Evolutionary conservation across 2,329 filamentous ascomycete species (phyloP).

Genomic region (Fusarium tjaetaba): DNA sequence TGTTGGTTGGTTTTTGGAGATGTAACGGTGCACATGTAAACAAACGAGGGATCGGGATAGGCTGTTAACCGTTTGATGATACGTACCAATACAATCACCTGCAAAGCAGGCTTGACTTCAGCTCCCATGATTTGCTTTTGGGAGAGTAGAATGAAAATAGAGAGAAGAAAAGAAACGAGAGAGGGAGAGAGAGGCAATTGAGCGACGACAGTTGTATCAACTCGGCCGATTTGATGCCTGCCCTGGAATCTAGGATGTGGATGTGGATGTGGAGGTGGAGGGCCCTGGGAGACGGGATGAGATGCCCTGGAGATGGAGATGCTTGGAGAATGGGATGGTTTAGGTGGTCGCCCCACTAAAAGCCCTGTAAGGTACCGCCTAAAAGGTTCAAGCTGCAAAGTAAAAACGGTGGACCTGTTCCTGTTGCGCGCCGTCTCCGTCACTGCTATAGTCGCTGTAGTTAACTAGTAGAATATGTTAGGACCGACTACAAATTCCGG

Average conservation of each 20-base stretch:
- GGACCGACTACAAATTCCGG: constrained; percentile 8
- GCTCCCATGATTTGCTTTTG: constrained; percentile 35
- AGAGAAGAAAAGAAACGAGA: background rate
- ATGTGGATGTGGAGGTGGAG: constrained; percentile 3
- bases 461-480: background rate
- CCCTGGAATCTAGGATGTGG: constrained; percentile 7
- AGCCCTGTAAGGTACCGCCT: constrained; percentile 35
- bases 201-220: constrained; percentile 9
- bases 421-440: constrained; percentile 26
- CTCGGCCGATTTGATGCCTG: constrained; percentile 8
- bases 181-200: background rate
- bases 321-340: background rate
- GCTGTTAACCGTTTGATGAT: background rate
- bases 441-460: background rate
- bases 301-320: background rate
- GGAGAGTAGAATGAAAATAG: background rate
- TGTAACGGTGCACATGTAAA: constrained; percentile 18
- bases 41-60: constrained; percentile 3
- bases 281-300: background rate
- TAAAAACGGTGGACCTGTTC: constrained; percentile 4
- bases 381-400: constrained; percentile 24
- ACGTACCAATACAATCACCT: constrained; percentile 80
- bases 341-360: constrained; percentile 30
- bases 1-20: background rate
- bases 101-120: constrained; percentile 63